Evolutionary conservation across 371 early-diverging fungal species (phyloP), one percentile per base, ranked within the genome.

Genomic region (Rhizopus sp.): DNA sequence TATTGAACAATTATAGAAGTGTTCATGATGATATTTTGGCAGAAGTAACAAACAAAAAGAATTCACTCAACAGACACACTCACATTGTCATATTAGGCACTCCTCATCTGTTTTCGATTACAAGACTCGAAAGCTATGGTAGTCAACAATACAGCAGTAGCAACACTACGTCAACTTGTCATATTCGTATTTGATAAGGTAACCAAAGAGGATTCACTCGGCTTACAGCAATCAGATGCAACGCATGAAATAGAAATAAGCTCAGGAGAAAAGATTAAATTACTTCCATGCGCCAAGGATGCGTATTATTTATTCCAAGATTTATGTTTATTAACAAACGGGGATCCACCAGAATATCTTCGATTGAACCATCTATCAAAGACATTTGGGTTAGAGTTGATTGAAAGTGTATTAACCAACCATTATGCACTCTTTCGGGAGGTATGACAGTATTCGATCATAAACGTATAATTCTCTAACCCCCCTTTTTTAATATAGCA

Each of bases 171-270:
- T 10, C 99, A 97, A 59, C 68, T 97, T 38, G 91, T 97, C 9
- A 89, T 95, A 3, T 84, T 88, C 49, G 87, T 93, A n/a, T 98
- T 97, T 77, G 99, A 97, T 54, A 93, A 93, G 54, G 92, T 95
- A 3, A 81, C 78, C 12, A 69, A 75, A 4, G 93, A 93, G 51
- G 90, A 93, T 53, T 56, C 58, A 6, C 59, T 57, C 50, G 58
- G 47, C 13, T 54, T 62, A 12, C 52, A 60, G 37, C 63, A 73
- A 42, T 63, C 69, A 32, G 66, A 71, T 33, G 50, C 68, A 13
- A 66, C 40, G 29, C 67, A 77, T 32, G 47, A 61, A 40, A 34
- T 49, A 29, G 62, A 51, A 10, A 55, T 77, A 9, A 69, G 60
- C 45, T 61, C 72, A 4, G 77, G 68, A 39, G 77, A 75, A 44